Evolutionary conservation across 192 early-diverging fungal species (phyloP).

Genomic region (Radiomyces spectabilis): DNA sequence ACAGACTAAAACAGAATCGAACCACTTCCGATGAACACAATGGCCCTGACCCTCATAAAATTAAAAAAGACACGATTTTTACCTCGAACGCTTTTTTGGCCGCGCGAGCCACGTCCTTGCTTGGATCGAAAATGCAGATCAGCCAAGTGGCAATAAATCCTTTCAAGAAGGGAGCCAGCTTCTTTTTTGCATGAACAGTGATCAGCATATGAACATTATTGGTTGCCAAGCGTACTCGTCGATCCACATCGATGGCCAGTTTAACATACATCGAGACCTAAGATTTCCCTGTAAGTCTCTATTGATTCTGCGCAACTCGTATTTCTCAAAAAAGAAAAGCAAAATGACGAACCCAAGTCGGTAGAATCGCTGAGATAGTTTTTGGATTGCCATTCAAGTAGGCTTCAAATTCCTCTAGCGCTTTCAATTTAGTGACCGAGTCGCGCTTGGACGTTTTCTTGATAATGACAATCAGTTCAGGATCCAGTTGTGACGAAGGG

Average conservation of each 20-base stretch:
- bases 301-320: no score
- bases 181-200: conserved; percentile 58
- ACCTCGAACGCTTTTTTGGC: conserved; percentile 65
- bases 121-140: conserved; percentile 71
- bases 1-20: conserved; percentile 46
- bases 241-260: conserved; percentile 70
- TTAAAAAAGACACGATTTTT: no score
- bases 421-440: conserved; percentile 77
- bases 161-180: conserved; percentile 76
- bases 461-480: conserved; percentile 63
- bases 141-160: conserved; percentile 82
- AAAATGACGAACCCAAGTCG: conserved; percentile 55
- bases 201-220: conserved; percentile 61
- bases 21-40: background rate
- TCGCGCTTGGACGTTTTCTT: conserved; percentile 87
- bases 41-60: no score
- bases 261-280: conserved; percentile 61
- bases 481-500: conserved; percentile 29
- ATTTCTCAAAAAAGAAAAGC: no score
- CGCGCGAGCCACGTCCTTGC: conserved; percentile 63
- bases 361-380: conserved; percentile 14
- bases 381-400: conserved; percentile 47
- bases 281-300: no score
- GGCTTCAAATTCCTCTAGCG: conserved; percentile 69
- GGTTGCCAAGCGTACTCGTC: conserved; percentile 70